These are phyloP conservation scores for Haematococcus sp. DNA, from an alignment of 139 green algal species.

Conservation along the genomic window DNA sequence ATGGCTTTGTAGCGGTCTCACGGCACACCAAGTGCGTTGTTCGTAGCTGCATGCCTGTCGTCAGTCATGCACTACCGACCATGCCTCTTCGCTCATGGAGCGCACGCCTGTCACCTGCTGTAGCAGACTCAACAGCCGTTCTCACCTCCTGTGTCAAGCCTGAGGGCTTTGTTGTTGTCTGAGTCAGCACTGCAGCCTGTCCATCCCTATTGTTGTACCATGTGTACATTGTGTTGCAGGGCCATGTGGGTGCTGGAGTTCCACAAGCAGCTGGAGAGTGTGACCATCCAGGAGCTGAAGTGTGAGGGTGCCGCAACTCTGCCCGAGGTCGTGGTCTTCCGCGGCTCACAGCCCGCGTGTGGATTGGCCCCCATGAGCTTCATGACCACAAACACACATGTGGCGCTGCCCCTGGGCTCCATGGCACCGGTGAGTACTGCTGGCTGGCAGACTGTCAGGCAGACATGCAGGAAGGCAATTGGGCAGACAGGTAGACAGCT, in stretches of 20 bases:
- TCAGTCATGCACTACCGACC: not conserved
- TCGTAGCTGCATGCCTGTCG: too few relatives aligned
- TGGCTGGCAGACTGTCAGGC: not conserved
- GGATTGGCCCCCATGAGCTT: slow-evolving; percentile 30
- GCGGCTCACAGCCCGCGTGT: slow-evolving; percentile 12
- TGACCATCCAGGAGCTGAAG: slow-evolving; percentile 31
- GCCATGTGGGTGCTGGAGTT: slow-evolving; percentile 27
- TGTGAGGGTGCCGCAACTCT: not conserved
- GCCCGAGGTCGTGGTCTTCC: slow-evolving; percentile 34
- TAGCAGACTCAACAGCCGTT: not conserved
- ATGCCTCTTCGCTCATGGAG: not conserved
- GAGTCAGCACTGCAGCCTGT: not conserved
- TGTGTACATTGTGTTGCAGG: not conserved
- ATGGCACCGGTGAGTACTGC: slow-evolving; percentile 25
- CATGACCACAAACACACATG: slow-evolving; percentile 27
- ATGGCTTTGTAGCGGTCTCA: slow-evolving; percentile 24
- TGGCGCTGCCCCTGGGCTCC: slow-evolving; percentile 25
- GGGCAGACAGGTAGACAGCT: not conserved
- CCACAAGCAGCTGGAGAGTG: slow-evolving; percentile 13
- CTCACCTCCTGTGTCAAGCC: not conserved
- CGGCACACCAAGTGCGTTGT: slow-evolving; percentile 1
- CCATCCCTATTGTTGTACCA: not conserved
- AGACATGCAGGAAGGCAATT: not conserved
- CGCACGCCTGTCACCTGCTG: not conserved
- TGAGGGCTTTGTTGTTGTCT: not conserved